These are phyloP conservation scores for Allodekkera sacchari DNA, from an alignment of 805 yeast genomes.

Conservation along the genomic window DNA sequence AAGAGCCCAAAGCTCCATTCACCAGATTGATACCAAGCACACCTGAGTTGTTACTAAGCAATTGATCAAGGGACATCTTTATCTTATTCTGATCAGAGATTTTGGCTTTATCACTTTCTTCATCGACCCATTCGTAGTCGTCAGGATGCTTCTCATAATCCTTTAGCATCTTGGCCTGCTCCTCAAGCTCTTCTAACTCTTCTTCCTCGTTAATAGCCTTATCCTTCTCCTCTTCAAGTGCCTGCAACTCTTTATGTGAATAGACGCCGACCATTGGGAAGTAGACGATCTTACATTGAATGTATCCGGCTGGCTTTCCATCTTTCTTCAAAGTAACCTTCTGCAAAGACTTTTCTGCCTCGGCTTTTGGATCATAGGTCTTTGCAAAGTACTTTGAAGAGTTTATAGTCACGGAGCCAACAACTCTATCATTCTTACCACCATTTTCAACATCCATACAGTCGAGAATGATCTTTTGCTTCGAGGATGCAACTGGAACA, in stretches of 20 bases:
- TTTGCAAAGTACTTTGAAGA: constrained; percentile 6
- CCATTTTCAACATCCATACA: constrained; percentile 60
- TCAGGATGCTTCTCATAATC: constrained; percentile 48
- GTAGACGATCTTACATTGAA: constrained; percentile 52
- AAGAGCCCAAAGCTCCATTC: constrained; percentile 42
- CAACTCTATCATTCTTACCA: constrained; percentile 47
- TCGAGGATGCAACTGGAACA: constrained; percentile 52
- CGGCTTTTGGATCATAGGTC: constrained; percentile 7
- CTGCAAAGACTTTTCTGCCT: constrained; percentile 4
- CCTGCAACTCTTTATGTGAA: constrained; percentile 46
- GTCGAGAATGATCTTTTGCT: constrained; percentile 50
- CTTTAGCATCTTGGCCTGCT: constrained; percentile 42
- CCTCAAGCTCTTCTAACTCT: constrained; percentile 33
- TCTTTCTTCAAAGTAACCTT: constrained; percentile 6
- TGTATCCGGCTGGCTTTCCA: constrained; percentile 31
- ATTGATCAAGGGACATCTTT: constrained; percentile 40
- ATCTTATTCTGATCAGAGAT: constrained; percentile 33
- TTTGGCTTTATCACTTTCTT: constrained; percentile 27
- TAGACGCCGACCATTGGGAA: constrained; percentile 58
- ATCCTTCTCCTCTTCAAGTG: constrained; percentile 33
- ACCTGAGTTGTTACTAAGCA: constrained; percentile 55
- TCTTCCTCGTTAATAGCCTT: constrained; percentile 28
- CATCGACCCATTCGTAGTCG: constrained; percentile 56
- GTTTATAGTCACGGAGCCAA: constrained; percentile 48
- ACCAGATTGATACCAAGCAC: constrained; percentile 45